These are phyloP conservation scores for Aegilops umbellulata DNA, from an alignment of 176 grass and related monocot genomes.

Conservation along the genomic window DNA sequence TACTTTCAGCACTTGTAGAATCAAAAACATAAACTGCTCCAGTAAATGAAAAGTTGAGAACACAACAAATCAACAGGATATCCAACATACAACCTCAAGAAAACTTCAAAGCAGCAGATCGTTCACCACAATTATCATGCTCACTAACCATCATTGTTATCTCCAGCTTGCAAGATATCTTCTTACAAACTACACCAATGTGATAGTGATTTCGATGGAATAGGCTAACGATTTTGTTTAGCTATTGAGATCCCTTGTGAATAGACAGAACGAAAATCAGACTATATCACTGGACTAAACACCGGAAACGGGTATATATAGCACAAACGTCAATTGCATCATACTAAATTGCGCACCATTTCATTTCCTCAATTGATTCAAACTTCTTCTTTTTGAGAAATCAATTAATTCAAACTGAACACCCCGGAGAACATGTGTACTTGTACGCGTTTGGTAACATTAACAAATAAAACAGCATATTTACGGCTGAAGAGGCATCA, in stretches of 20 bases:
- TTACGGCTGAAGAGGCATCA: background rate
- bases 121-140: background rate
- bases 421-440: background rate
- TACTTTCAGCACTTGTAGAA: background rate
- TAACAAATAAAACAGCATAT: background rate
- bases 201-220: background rate
- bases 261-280: background rate
- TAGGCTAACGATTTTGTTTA: background rate
- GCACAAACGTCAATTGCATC: background rate
- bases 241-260: background rate
- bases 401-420: background rate
- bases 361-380: background rate
- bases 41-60: conserved; percentile 1
- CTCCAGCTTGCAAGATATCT: background rate
- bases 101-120: background rate
- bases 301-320: background rate
- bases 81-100: background rate
- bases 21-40: background rate
- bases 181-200: background rate
- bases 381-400: too few relatives aligned
- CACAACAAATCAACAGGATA: background rate
- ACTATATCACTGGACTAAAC: background rate
- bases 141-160: background rate
- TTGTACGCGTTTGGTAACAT: background rate
- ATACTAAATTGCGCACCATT: background rate